Percentiles rank a stretch among this genome's conserved stretches.
Conservation (phyloP, 75 land plant species). For the Selaginella tamariscina region DNA sequence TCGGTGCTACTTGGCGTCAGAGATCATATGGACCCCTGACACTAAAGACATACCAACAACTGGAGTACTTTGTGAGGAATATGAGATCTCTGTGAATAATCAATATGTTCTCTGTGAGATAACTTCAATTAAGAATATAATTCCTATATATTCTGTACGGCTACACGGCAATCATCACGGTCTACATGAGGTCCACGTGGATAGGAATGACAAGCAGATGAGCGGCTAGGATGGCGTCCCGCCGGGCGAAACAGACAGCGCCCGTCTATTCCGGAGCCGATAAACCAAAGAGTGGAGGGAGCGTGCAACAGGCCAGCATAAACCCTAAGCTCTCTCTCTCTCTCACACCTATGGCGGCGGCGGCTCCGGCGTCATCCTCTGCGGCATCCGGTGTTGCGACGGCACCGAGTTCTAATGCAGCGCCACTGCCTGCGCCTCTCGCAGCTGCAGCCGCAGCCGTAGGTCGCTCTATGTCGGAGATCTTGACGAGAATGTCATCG, state of each 20-base stretch:
- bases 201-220: no score
- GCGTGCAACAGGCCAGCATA: neutral
- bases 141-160: no score
- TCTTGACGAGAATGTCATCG: constrained; percentile 30
- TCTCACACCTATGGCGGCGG: neutral
- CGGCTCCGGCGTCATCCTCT: neutral
- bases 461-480: constrained; percentile 52
- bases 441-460: neutral
- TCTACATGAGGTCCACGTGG: no score
- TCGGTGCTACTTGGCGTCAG: no score
- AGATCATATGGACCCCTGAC: no score
- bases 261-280: neutral
- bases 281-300: constrained; percentile 1
- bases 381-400: neutral
- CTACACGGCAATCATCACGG: no score
- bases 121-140: no score
- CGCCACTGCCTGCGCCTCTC: neutral
- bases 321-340: neutral
- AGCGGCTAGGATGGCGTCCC: neutral
- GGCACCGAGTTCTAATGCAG: neutral
- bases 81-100: no score
- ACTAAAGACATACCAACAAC: no score
- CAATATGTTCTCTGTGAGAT: no score
- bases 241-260: neutral
- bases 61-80: no score